A percentile compares a stretch with the other conserved stretches of the same genome.
These are phyloP conservation scores for Podochytrium sp. DNA, from an alignment of 192 early-diverging fungal genomes.

Conservation along the genomic window DNA sequence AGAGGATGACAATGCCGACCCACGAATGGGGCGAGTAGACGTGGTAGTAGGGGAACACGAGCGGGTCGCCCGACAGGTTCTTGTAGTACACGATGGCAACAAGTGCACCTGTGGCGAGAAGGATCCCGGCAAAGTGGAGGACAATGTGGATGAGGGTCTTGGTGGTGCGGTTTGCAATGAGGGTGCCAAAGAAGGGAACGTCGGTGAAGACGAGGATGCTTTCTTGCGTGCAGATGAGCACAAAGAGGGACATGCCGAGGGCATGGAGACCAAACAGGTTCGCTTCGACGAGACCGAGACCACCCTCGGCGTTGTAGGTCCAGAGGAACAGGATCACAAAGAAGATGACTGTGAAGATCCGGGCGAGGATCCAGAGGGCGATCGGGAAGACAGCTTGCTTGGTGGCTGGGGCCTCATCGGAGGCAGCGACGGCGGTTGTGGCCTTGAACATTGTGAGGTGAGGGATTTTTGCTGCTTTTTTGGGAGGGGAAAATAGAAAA, in stretches of 20 bases:
- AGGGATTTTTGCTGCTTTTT: no score
- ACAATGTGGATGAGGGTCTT: background rate
- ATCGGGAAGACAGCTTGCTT: background rate
- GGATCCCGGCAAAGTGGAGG: background rate
- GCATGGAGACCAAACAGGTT: constrained; percentile 1
- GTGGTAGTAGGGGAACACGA: constrained; percentile 7
- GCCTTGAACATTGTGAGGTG: no score
- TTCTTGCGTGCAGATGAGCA: background rate
- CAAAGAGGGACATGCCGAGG: background rate
- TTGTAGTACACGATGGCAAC: constrained; percentile 3
- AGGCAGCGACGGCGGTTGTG: no score
- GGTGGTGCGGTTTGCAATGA: background rate
- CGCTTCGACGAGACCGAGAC: background rate
- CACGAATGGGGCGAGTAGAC: constrained; percentile 8
- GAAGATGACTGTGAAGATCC: background rate
- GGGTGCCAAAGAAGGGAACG: background rate
- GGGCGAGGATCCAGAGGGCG: background rate
- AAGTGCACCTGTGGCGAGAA: background rate
- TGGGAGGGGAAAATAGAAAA: no score
- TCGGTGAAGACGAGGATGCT: background rate
- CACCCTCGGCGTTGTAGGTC: constrained; percentile 6
- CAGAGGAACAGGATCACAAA: constrained; percentile 1
- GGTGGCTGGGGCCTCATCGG: no score
- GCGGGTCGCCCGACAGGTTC: constrained; percentile 8
- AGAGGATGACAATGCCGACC: background rate